Evolutionary conservation across 257 asterid genomes (phyloP).

Genomic region (Petrea volubilis): DNA sequence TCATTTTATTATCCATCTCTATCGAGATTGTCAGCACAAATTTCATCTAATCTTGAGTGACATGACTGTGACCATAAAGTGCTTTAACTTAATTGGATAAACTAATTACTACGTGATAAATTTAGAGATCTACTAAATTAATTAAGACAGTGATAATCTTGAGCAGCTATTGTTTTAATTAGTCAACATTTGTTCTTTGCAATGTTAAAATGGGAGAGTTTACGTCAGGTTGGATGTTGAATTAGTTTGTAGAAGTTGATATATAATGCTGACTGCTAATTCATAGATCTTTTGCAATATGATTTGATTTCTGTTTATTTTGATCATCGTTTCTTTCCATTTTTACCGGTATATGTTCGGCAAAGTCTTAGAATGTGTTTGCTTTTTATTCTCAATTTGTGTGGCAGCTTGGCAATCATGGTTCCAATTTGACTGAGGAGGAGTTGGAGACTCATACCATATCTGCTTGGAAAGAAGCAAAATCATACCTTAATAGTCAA

Average conservation of each 20-base stretch:
- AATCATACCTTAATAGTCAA: slow-evolving; percentile 52
- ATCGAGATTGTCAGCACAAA: not conserved
- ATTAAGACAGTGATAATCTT: not conserved
- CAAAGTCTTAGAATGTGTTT: slow-evolving; percentile 2
- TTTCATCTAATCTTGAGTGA: not conserved
- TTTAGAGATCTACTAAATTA: not conserved
- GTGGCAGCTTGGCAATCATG: slow-evolving; percentile 71
- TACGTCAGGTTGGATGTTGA: not conserved
- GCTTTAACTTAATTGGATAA: not conserved
- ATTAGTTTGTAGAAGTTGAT: not conserved
- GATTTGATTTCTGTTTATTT: not conserved
- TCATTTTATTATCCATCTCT: not conserved
- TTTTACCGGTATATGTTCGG: slow-evolving; percentile 8
- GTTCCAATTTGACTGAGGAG: slow-evolving; percentile 76
- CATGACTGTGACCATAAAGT: not conserved
- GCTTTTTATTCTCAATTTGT: slow-evolving; percentile 15
- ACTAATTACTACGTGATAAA: not conserved
- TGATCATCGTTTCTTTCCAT: not conserved
- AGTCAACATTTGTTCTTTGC: not conserved
- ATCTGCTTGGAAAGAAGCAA: slow-evolving; percentile 81
- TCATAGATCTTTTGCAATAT: slow-evolving; percentile 5
- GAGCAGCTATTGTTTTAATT: not conserved
- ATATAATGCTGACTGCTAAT: not conserved
- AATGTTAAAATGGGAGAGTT: not conserved
- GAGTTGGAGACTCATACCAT: slow-evolving; percentile 79